A percentile compares a stretch with the other conserved stretches of the same genome.
Conservation (phyloP, 202 grass and related monocot species). For the Schoenoplectus triqueter region DNA sequence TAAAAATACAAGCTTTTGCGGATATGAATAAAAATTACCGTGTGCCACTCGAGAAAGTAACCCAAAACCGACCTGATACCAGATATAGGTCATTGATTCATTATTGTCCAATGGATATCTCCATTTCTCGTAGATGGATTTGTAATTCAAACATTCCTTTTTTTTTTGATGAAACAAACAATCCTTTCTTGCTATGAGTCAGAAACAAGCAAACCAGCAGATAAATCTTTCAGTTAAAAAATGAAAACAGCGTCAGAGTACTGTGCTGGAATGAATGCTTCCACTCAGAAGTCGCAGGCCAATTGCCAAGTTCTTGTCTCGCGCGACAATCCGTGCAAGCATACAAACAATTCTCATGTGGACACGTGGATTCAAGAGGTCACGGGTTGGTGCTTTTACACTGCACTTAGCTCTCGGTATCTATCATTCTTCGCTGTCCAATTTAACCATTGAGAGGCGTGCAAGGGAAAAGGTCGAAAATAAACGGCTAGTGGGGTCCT, state of each 20-base stretch:
- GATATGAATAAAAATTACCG: too few species aligned
- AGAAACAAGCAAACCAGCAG: too few species aligned
- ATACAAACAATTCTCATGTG: not conserved
- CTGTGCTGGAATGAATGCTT: not conserved
- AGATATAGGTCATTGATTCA: too few species aligned
- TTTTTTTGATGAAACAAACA: too few species aligned
- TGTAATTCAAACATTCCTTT: too few species aligned
- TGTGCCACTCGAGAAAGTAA: too few species aligned
- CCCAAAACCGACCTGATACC: too few species aligned
- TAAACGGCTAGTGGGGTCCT: slow-evolving; percentile 25
- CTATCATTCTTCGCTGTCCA: not conserved
- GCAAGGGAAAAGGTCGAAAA: not conserved
- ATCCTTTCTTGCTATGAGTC: too few species aligned
- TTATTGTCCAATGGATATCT: too few species aligned
- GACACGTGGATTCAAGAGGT: not conserved
- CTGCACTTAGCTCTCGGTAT: not conserved
- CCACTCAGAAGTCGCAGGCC: not conserved
- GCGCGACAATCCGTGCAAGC: not conserved
- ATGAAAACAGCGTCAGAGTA: not conserved
- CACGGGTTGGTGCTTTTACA: slow-evolving; percentile 8
- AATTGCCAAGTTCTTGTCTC: not conserved
- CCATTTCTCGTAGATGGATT: too few species aligned
- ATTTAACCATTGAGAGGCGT: not conserved
- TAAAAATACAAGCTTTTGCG: too few species aligned
- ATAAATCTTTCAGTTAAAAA: too few species aligned